A percentile compares a stretch with the other conserved stretches of the same genome.
These are phyloP conservation scores for Amanita pallidorosea DNA, from an alignment of 768 basidiomycete genomes.

Conservation along the genomic window DNA sequence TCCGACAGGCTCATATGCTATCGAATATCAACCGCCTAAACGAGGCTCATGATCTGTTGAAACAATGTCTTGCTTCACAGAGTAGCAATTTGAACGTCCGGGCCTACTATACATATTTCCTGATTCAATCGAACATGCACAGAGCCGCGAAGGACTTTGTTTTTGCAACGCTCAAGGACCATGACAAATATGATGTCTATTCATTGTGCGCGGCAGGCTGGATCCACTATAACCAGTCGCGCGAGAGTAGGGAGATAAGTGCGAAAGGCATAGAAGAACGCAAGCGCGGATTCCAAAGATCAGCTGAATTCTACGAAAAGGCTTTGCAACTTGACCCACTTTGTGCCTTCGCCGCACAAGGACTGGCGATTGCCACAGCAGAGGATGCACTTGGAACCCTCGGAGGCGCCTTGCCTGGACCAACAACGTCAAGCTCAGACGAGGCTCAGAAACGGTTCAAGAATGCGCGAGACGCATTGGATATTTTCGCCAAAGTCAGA, in stretches of 20 bases:
- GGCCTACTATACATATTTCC: slow-evolving; percentile 89
- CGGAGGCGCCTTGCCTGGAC: slow-evolving; percentile 34
- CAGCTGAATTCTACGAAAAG: slow-evolving; percentile 89
- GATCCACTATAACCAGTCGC: slow-evolving; percentile 76
- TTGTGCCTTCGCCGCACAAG: slow-evolving; percentile 92
- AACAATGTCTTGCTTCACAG: slow-evolving; percentile 78
- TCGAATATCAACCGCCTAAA: slow-evolving; percentile 57
- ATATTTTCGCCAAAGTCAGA: slow-evolving; percentile 82
- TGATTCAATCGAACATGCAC: slow-evolving; percentile 61
- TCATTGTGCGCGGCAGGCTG: slow-evolving; percentile 84
- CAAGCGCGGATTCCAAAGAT: slow-evolving; percentile 63
- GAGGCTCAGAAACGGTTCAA: slow-evolving; percentile 56
- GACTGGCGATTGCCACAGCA: slow-evolving; percentile 86
- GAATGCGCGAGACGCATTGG: slow-evolving; percentile 80
- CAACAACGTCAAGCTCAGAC: slow-evolving; percentile 34
- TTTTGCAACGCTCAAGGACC: slow-evolving; percentile 76
- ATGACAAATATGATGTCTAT: slow-evolving; percentile 83
- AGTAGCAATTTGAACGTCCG: slow-evolving; percentile 77
- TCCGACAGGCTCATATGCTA: slow-evolving; percentile 80
- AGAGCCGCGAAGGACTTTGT: slow-evolving; percentile 83
- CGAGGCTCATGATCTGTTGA: slow-evolving; percentile 81
- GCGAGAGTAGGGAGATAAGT: slow-evolving; percentile 67
- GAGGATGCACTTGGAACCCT: slow-evolving; percentile 78
- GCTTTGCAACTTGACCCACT: slow-evolving; percentile 75
- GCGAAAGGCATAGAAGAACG: slow-evolving; percentile 58